Evolutionary conservation across 2,329 filamentous ascomycete genomes (phyloP).

Genomic region (Huntiella bhutanensis): DNA sequence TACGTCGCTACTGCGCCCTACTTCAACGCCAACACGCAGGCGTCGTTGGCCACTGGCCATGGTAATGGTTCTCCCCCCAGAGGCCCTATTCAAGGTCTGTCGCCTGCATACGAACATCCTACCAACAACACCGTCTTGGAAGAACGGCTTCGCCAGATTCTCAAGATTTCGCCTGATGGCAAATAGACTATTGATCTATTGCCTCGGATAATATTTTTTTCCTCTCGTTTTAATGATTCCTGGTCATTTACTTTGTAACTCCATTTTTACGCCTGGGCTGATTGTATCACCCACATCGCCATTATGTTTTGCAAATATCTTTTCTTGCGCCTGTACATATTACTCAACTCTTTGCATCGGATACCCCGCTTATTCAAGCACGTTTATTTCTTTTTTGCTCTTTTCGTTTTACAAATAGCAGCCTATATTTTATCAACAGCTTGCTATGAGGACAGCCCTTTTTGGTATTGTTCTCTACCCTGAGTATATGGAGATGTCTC

Average conservation of each 20-base stretch:
- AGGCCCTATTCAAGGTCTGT: not conserved
- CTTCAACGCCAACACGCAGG: not conserved
- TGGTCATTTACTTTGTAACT: not conserved
- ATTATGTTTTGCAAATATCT: no score
- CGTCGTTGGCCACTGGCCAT: not conserved
- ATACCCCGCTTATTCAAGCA: conserved; percentile 5
- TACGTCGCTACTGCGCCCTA: not conserved
- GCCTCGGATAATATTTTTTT: not conserved
- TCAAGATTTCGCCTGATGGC: conserved; percentile 7
- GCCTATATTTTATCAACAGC: conserved; percentile 1
- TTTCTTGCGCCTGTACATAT: no score
- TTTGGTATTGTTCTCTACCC: no score
- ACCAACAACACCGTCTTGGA: conserved; percentile 3
- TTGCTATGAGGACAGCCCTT: no score
- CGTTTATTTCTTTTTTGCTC: conserved; percentile 3
- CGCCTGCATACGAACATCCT: not conserved
- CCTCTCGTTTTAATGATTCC: not conserved
- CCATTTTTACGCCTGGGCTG: no score
- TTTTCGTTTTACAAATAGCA: not conserved
- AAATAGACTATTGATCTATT: not conserved
- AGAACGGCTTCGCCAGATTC: conserved; percentile 8
- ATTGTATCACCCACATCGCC: no score
- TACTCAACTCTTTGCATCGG: conserved; percentile 2
- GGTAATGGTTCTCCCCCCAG: not conserved
- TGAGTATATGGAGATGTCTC: no score